phyloP scores from a whole-genome alignment of 202 grass and related monocot genomes.

The Carex sylvatica region DNA sequence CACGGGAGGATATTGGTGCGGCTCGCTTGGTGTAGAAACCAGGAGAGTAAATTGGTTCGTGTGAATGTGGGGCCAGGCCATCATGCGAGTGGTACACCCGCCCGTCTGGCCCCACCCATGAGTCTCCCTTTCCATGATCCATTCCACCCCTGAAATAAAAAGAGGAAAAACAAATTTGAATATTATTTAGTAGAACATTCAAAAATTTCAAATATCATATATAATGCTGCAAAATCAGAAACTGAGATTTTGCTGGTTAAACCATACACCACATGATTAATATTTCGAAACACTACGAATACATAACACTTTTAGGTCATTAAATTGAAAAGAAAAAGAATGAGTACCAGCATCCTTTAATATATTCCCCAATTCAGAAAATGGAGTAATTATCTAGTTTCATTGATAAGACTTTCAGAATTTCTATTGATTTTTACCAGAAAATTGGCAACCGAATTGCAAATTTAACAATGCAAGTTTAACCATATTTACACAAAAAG shows the following conservation, averaged over 20 bases:
- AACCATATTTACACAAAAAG: not conserved
- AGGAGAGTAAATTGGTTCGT: conserved; percentile 93
- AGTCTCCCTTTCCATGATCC: conserved; percentile 8
- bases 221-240: not conserved
- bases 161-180: not conserved
- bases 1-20: conserved; percentile 44
- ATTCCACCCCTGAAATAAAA: conserved; percentile 29
- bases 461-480: not conserved
- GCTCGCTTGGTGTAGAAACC: conserved; percentile 92
- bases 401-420: not conserved
- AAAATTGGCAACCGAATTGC: not conserved
- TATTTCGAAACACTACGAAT: not conserved
- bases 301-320: not conserved
- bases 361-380: not conserved
- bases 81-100: conserved; percentile 90
- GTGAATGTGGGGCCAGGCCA: conserved; percentile 87
- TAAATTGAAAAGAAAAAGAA: not conserved
- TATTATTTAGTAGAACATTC: not conserved
- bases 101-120: conserved; percentile 73
- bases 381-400: not conserved
- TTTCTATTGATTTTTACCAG: not conserved
- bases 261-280: not conserved
- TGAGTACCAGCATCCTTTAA: not conserved
- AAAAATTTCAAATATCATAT: not conserved
- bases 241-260: not conserved